Conservation (phyloP, 345 rosid species). For the Bretschneidera sinensis region DNA sequence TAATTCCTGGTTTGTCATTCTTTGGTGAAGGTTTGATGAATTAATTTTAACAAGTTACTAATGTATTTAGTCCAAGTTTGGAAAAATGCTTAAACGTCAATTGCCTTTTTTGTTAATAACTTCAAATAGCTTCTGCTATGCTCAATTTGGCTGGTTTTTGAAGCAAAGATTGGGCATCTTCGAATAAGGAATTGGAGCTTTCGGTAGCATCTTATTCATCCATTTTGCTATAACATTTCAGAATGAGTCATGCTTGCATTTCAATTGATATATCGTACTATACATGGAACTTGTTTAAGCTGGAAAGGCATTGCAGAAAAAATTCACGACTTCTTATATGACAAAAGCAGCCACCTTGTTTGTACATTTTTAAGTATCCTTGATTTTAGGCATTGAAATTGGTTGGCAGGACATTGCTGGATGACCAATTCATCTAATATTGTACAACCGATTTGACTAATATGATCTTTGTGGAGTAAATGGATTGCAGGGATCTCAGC, state of each 20-base stretch:
- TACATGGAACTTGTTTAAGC: too few relatives aligned
- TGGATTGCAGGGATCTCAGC: not conserved
- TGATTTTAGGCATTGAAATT: not conserved
- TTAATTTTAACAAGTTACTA: too few relatives aligned
- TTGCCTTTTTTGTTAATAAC: too few relatives aligned
- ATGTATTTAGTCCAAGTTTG: too few relatives aligned
- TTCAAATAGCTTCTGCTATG: not conserved
- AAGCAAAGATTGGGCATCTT: not conserved
- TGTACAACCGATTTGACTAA: too few relatives aligned
- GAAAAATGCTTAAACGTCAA: not conserved
- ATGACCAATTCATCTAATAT: not conserved
- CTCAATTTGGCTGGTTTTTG: not conserved
- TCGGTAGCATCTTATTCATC: too few relatives aligned
- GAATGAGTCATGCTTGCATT: not conserved
- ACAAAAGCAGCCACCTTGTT: not conserved
- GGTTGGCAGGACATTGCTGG: not conserved
- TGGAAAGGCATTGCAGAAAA: not conserved
- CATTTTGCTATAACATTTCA: not conserved
- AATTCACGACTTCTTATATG: not conserved
- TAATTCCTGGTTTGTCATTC: too few relatives aligned
- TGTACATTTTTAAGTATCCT: not conserved
- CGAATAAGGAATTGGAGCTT: not conserved
- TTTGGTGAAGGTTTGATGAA: too few relatives aligned
- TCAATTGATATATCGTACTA: not conserved
- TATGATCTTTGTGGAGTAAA: not conserved